A percentile compares a stretch with the other conserved stretches of the same genome.
phyloP scores from a whole-genome alignment of 164 flowering plant genomes.

The Nymphaea thermarum region DNA sequence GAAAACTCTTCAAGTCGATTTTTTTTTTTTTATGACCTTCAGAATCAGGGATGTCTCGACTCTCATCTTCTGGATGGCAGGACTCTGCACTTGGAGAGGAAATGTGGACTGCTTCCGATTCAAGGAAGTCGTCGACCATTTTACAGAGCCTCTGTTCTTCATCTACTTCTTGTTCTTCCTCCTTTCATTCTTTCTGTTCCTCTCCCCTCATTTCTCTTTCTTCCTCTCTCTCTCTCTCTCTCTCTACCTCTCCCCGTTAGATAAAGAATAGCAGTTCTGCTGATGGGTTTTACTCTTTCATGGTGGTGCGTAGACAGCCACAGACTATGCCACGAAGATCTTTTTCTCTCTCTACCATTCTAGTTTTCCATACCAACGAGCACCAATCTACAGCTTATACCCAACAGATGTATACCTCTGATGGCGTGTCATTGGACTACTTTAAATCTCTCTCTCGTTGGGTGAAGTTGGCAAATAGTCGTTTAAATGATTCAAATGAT shows the following conservation, averaged over 20 bases:
- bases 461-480: too few relatives aligned
- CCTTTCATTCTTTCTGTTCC: too few relatives aligned
- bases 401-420: not conserved
- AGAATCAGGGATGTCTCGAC: not conserved
- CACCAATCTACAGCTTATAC: too few relatives aligned
- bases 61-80: not conserved
- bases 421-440: not conserved
- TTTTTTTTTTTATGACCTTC: not conserved
- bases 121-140: constrained; percentile 57
- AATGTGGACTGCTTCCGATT: constrained; percentile 24
- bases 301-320: not conserved
- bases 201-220: too few relatives aligned
- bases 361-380: too few relatives aligned
- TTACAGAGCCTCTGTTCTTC: constrained; percentile 41
- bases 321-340: not conserved
- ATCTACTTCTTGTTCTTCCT: constrained; percentile 21
- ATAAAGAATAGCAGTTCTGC: not conserved
- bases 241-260: not conserved
- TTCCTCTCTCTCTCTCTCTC: too few relatives aligned
- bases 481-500: too few relatives aligned
- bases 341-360: too few relatives aligned
- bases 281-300: not conserved
- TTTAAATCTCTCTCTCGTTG: not conserved
- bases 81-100: constrained; percentile 8
- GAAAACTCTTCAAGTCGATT: not conserved